Evolutionary conservation across 2,329 filamentous ascomycete species (phyloP).

Genomic region (Corinectria fuckeliana): DNA sequence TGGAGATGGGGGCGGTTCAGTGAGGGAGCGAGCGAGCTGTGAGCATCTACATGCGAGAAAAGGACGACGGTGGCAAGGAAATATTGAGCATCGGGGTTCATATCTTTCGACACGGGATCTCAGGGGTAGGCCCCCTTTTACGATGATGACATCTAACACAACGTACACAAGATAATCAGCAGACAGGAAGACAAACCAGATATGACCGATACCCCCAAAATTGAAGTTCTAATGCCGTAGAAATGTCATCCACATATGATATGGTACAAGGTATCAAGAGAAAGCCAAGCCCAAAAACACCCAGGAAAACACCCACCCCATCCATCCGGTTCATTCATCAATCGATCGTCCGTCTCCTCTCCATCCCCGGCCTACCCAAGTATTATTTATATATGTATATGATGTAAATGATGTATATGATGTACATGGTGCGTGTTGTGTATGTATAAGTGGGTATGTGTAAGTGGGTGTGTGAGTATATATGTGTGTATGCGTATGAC

Average conservation of each 20-base stretch:
- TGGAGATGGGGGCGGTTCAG: constrained; percentile 31
- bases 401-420: too few relatives aligned
- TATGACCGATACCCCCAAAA: background rate
- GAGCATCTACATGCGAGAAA: too few relatives aligned
- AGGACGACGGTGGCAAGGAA: background rate
- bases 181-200: background rate
- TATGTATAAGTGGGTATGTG: constrained; percentile 20
- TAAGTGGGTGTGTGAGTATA: constrained; percentile 12
- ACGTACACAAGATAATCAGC: background rate
- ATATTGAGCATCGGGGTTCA: background rate
- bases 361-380: constrained; percentile 23
- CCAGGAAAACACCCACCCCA: constrained; percentile 13
- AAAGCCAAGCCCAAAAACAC: constrained; percentile 20
- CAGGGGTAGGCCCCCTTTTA: background rate
- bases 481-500: constrained; percentile 7
- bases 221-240: constrained; percentile 23
- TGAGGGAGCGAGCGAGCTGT: background rate
- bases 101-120: background rate
- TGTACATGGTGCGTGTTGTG: too few relatives aligned
- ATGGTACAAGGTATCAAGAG: constrained; percentile 36
- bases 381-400: constrained; percentile 29
- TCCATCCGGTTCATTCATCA: constrained; percentile 16
- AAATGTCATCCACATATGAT: constrained; percentile 24
- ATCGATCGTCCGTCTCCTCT: constrained; percentile 17
- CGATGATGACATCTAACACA: background rate